Base-by-base conservation (phyloP, 108 stramenopile species). In the Pelagomonas calceolata region DNA sequence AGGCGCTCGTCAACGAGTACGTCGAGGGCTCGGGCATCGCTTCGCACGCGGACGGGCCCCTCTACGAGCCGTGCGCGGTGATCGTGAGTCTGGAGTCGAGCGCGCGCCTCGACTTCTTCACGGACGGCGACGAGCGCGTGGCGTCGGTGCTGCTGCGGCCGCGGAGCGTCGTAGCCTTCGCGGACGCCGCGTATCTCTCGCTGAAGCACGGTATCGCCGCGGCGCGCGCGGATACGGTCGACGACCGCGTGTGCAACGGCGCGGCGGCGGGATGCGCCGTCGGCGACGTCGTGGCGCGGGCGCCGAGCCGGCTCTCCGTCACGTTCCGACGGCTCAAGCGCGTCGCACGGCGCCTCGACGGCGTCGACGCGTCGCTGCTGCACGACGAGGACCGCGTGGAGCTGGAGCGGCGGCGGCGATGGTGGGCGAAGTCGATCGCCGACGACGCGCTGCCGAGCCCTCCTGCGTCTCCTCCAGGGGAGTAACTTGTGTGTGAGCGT, bases 1-100 rank as follows among this genome's bases (percentile, higher is more conserved):
- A 84, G 33, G 80, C 80, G 31, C 79, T 84, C 17, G 44, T 84
- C 32, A 84, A 82, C 67, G 81, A 82, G 45, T 84, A 84, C 63
- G 67, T 32, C 29, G 73, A 67, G 0, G 83, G 83, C 4, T 67
- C 79, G 44, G 83, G 83, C 0, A 84, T 84, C 34, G 34, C 73
- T 32, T 72, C 77, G 18, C 83, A 84, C 46, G 78, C 79, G 35
- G 83, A 84, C 36, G 83, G 83, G 26, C 79, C 83, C 21, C 46
- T 78, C 32, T 84, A 84, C 71, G 74, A 79, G 32, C 46, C 32
- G 30, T 67, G 68, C 14, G 81, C 80, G 17, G 83, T 76, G 26
- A 80, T 77, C 34, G 68, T 84, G 16, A 71, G 68, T 26, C 78
- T 84, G 30, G 83, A 78, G 33, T 73, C 43, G 15, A 29, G 30